Base-by-base conservation (phyloP, 2,329 filamentous ascomycete genomes). In the Ophiostoma sp. region DNA sequence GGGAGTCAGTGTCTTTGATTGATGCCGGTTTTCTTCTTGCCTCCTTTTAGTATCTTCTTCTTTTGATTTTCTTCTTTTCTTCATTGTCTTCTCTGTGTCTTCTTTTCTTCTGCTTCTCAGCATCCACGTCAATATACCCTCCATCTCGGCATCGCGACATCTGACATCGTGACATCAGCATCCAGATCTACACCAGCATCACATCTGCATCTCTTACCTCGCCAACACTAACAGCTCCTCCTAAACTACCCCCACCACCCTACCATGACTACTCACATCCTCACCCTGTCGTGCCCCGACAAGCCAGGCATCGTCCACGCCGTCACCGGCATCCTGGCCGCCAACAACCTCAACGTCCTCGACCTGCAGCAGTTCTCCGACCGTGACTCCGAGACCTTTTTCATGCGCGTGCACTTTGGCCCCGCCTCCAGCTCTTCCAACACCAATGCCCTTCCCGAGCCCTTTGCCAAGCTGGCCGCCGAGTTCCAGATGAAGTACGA, bases 331-430 rank as follows among this genome's bases (percentile, higher is more conserved):
- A 84, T 94, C 75, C 86, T 95, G 73, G 90, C 91, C 66, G 80
- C 85, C 72, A 86, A 91, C 79, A 86, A 87, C 76, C 85, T 94
- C 80, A 95, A 93, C 80, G 92, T 95, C 77, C 83, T 94, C 73
- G 91, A 95, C 80, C 86, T 93, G 73, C 91, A 93, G 80, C 92
- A 95, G 81, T 95, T 92, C 83, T 90, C 88, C 60, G 92, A 94
- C 80, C 87, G 88, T 35, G 86, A 83, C 33, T 90, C 89, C 27
- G 82, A 90, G 77, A 89, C 86, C 71, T 95, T 95, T 83, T 95
- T 95, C 82, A 94, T 95, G 92, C 87, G 92, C 77, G 90, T 94
- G 75, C 91, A 94, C 79, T 94, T 94, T 76, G 89, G 87, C 11
- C 86, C 90, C 72, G 83, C 83, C 6, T 78, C 83, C 52, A 80